Evolutionary conservation across 2,329 filamentous ascomycete species (phyloP).

Genomic region (Aspergillaceae sp.): DNA sequence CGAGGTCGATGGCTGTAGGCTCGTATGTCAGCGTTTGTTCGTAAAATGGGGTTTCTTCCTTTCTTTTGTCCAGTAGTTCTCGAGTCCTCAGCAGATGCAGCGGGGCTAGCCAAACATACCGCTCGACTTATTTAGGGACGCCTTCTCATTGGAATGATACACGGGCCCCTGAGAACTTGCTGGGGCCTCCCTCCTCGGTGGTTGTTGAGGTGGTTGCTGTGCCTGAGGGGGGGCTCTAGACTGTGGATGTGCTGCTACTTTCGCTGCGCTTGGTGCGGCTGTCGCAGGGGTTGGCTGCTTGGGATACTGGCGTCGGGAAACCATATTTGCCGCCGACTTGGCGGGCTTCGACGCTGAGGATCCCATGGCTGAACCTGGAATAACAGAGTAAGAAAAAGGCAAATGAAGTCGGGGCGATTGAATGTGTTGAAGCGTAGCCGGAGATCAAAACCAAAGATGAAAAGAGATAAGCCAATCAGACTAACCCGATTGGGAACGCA

Average conservation of each 20-base stretch:
- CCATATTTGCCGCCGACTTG: slow-evolving; percentile 40
- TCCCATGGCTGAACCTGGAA: slow-evolving; percentile 39
- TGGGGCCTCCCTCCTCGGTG: not conserved
- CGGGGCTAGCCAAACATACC: slow-evolving; percentile 17
- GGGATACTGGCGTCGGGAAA: slow-evolving; percentile 49
- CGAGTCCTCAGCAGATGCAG: not conserved
- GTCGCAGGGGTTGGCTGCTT: slow-evolving; percentile 33
- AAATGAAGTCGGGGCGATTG: not conserved
- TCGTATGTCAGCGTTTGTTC: not conserved
- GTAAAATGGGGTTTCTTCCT: not conserved
- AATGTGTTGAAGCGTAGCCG: not conserved
- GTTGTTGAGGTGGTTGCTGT: not conserved
- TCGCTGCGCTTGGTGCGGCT: slow-evolving; percentile 25
- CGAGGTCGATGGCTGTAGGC: slow-evolving; percentile 47
- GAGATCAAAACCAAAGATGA: not conserved
- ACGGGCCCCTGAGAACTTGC: slow-evolving; percentile 15
- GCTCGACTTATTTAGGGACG: slow-evolving; percentile 24
- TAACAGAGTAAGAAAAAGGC: not conserved
- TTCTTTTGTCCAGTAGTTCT: not conserved
- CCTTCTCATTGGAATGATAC: slow-evolving; percentile 29
- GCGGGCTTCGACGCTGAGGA: slow-evolving; percentile 50
- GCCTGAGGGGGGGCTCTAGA: not conserved
- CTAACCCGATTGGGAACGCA: slow-evolving; percentile 11
- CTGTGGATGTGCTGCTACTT: slow-evolving; percentile 2
- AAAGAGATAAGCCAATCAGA: slow-evolving; percentile 1